Conservation (phyloP, 345 rosid genomes). For the Balakata baccata region DNA sequence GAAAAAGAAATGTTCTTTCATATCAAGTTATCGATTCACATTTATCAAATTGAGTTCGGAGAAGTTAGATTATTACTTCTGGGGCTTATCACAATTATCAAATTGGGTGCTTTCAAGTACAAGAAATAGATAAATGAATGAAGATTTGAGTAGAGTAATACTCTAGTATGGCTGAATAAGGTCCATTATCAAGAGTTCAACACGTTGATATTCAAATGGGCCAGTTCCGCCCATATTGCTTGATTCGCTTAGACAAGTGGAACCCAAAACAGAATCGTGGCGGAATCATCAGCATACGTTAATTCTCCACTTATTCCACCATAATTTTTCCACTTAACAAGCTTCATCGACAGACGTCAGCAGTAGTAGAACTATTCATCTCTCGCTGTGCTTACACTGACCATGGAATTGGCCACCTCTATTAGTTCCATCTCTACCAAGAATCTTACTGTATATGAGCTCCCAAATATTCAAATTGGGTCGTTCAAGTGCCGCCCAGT, state of each 20-base stretch:
- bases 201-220: too few species aligned
- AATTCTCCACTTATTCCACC: not conserved
- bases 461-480: not conserved
- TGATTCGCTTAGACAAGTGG: not conserved
- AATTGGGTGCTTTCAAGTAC: too few species aligned
- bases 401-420: conserved; percentile 21
- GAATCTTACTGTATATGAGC: not conserved
- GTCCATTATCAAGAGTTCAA: too few species aligned
- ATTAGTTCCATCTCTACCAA: not conserved
- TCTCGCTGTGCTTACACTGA: not conserved
- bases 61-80: too few species aligned
- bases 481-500: conserved; percentile 8
- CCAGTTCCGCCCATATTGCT: not conserved
- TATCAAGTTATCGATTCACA: too few species aligned
- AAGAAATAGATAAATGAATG: too few species aligned
- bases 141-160: too few species aligned
- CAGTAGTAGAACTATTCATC: not conserved
- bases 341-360: not conserved
- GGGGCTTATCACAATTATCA: too few species aligned
- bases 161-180: too few species aligned
- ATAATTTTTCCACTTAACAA: not conserved
- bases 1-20: too few species aligned
- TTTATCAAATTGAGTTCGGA: too few species aligned
- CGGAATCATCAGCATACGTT: conserved; percentile 23
- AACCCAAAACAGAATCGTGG: conserved; percentile 34